Evolutionary conservation across 768 basidiomycete genomes (phyloP).

Genomic region (Coprinopsis sp.): DNA sequence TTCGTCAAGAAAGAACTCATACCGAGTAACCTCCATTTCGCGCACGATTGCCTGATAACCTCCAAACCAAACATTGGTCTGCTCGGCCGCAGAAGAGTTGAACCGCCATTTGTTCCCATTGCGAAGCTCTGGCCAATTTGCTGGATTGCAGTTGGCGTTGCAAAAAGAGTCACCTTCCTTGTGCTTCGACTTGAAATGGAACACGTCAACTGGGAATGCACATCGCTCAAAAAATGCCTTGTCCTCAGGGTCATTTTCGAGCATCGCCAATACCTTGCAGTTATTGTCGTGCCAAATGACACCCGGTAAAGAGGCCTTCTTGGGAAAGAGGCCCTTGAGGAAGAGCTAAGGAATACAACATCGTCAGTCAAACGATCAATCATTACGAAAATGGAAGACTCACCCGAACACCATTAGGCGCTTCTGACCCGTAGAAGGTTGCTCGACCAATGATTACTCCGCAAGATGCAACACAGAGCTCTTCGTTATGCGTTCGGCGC

Average conservation of each 20-base stretch:
- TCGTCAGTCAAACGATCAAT: neutral
- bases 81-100: constrained; percentile 27
- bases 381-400: constrained; percentile 1
- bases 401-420: constrained; percentile 17
- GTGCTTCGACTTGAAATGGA: constrained; percentile 14
- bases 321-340: constrained; percentile 17
- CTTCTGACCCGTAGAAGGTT: constrained; percentile 26
- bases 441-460: constrained; percentile 23
- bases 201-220: constrained; percentile 21
- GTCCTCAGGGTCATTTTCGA: constrained; percentile 14
- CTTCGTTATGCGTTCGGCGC: constrained; percentile 27
- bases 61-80: constrained; percentile 18
- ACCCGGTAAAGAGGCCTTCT: constrained; percentile 16
- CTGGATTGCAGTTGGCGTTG: constrained; percentile 10
- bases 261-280: constrained; percentile 12
- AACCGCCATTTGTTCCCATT: constrained; percentile 12
- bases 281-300: constrained; percentile 22
- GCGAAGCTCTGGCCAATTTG: constrained; percentile 13
- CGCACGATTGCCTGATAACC: constrained; percentile 26
- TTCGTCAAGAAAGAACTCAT: constrained; percentile 34
- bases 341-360: constrained; percentile 11
- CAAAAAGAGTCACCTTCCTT: constrained; percentile 1
- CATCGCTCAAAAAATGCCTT: constrained; percentile 10
- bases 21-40: constrained; percentile 25
- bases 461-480: constrained; percentile 21